Base-by-base conservation (phyloP, 2,329 filamentous ascomycete genomes). In the Dryadomyces quercus-mongolicae region DNA sequence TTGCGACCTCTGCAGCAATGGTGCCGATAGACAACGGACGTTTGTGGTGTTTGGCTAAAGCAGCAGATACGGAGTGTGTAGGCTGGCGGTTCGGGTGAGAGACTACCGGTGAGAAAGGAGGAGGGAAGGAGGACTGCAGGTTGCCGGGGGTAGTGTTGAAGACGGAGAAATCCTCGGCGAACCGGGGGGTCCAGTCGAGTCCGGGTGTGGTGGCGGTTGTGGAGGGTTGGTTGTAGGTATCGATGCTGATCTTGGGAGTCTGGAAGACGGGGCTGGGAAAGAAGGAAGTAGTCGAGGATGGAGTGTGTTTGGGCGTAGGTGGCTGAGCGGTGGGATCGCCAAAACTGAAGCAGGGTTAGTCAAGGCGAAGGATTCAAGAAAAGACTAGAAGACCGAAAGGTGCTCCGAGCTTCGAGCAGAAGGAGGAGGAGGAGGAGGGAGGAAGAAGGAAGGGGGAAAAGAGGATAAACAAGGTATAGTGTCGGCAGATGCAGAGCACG, bases 131-230 rank as follows among this genome's bases (percentile, higher is more conserved):
- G 53, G 70, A 74, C 61, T 70, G 71, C 54, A 82, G 69, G 62
- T 81, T 79, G 49, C 77, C 80, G 16, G 80, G 80, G 9, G 80
- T 82, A n/a, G 74, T 70, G 67, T 81, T 80, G 70, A 84, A 83
- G 62, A 83, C 78, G 58, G 80, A 81, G 62, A 81, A 83, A 59
- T 83, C 80, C 63, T 83, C 78, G 59, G 80, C 78, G 69, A 82
- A 84, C 55, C 73, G 74, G 64, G 80, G 80, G 47, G 80, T 83
- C 74, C 76, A 80, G 60, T 73, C 72, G 38, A 47, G 31, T 8
- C 55, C 54, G 13, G 59, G 56, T 5, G 59, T 58, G 21, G 54
- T 36, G 9, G 51, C 43, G 12, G 53, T 22, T 12, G 57, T 52
- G 47, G 44, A 13, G 60, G 71, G 70, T 52, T 73, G 65, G 57